Base-by-base conservation (phyloP, 2,329 filamentous ascomycete species). In the Exophiala xenobiotica region DNA sequence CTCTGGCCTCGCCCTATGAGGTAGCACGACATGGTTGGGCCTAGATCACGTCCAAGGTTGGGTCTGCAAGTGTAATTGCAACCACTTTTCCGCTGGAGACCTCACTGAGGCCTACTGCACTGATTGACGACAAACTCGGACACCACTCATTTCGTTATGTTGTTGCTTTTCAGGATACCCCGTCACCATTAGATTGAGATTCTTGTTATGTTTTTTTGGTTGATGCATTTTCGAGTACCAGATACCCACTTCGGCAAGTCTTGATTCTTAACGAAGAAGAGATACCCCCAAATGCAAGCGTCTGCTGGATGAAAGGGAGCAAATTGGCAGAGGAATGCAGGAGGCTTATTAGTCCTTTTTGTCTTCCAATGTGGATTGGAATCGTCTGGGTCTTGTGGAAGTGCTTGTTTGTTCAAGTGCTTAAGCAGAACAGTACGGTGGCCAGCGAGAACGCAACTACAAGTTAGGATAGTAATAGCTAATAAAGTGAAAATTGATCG, bases 1-100 rank as follows among this genome's bases (percentile, higher is more conserved):
- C 57, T 62, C 60, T 62, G 60, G 59, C 57, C 60, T 62, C 60
- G 55, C 51, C 35, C 43, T 50, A 55, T 57, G 53, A 57, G 58
- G 55, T 57, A 45, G 51, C 51, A 7, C 46, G 55, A 50, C 46
- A 49, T 50, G 45, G 48, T 42, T n/a, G 44, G 24, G 50, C 39
- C 38, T n/a, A 16, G n/a, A 16, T 33, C 7, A 8, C 6, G 29
- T 33, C 29, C 29, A 12, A 16, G 18, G 29, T 33, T 33, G 29
- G 29, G 29, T 33, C 29, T 33, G 18, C 29, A 12, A 14, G n/a
- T 33, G 29, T 16, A 45, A 26, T 26, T 31, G n/a, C 29, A 41
- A 50, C 41, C 29, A 16, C 29, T 33, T 4, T 33, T 48, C 40
- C 40, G 39, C 31, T 50, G 43, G 42, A 50, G 49, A 49, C 43